A percentile compares a stretch with the other conserved stretches of the same genome.
Evolutionary conservation across 2,329 filamentous ascomycete genomes (phyloP).

Genomic region (Acrocalymma vagum): DNA sequence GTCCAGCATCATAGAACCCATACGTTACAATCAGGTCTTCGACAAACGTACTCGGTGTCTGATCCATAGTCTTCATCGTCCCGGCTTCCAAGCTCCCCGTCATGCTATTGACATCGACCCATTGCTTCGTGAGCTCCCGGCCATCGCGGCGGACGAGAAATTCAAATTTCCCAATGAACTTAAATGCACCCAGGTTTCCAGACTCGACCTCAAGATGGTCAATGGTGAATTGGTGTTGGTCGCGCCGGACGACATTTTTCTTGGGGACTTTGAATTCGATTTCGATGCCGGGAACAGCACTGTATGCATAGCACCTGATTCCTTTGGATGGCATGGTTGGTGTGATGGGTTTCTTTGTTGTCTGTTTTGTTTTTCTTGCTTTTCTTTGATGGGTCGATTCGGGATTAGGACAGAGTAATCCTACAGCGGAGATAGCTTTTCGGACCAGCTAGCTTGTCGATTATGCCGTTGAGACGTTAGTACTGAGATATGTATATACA

Average conservation of each 20-base stretch:
- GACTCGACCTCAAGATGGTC: conserved; percentile 58
- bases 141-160: conserved; percentile 51
- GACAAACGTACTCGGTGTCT: conserved; percentile 37
- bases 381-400: too few species aligned
- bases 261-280: conserved; percentile 58
- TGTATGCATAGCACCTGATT: conserved; percentile 42
- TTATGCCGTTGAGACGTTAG: too few species aligned
- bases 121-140: conserved; percentile 53
- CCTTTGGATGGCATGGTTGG: conserved; percentile 52
- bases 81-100: conserved; percentile 55
- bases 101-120: conserved; percentile 56
- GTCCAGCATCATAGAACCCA: conserved; percentile 60
- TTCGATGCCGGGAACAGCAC: conserved; percentile 47
- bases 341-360: too few species aligned
- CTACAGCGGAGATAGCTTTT: too few species aligned
- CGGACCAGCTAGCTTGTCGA: too few species aligned
- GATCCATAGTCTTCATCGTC: conserved; percentile 43
- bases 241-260: conserved; percentile 33
- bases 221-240: conserved; percentile 47
- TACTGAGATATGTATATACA: too few species aligned
- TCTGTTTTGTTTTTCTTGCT: too few species aligned
- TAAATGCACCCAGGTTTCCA: conserved; percentile 52
- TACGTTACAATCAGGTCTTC: conserved; percentile 54
- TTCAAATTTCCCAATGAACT: conserved; percentile 56
- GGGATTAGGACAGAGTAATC: too few species aligned